Evolutionary conservation across 2,329 filamentous ascomycete genomes (phyloP).

Genomic region (Arthrocladium fulminans): DNA sequence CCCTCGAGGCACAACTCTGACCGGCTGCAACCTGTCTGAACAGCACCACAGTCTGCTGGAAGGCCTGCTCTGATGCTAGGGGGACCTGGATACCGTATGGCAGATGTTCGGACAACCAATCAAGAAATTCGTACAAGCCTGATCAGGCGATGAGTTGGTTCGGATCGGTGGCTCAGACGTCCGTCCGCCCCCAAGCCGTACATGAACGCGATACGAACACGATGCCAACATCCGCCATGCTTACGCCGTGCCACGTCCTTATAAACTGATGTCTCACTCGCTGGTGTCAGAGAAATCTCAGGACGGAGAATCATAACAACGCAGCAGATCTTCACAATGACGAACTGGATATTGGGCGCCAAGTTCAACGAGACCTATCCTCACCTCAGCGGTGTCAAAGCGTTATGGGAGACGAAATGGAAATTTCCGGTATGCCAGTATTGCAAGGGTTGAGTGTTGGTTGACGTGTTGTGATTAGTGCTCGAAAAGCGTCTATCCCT

Average conservation of each 20-base stretch:
- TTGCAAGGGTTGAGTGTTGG: neutral
- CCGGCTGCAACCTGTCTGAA: too few species aligned
- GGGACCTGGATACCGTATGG: too few species aligned
- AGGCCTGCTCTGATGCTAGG: too few species aligned
- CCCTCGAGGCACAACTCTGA: too few species aligned
- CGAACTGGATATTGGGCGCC: constrained; percentile 20
- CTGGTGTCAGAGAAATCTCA: neutral
- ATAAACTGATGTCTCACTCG: neutral
- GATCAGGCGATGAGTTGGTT: too few species aligned
- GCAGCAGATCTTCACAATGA: constrained; percentile 12
- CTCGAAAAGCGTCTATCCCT: constrained; percentile 57
- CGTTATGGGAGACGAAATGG: constrained; percentile 69
- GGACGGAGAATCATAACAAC: constrained; percentile 11
- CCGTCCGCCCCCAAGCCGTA: too few species aligned
- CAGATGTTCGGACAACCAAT: too few species aligned
- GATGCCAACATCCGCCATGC: too few species aligned
- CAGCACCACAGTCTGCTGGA: too few species aligned
- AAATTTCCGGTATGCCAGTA: constrained; percentile 41
- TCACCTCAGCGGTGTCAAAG: constrained; percentile 37
- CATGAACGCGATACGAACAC: too few species aligned
- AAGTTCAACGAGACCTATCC: constrained; percentile 19
- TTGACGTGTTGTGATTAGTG: constrained; percentile 30
- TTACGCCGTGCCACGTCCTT: neutral
- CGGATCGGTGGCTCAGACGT: too few species aligned
- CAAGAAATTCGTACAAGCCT: too few species aligned